phyloP scores from a whole-genome alignment of 164 flowering plant species.

The Nelumbo lutea region DNA sequence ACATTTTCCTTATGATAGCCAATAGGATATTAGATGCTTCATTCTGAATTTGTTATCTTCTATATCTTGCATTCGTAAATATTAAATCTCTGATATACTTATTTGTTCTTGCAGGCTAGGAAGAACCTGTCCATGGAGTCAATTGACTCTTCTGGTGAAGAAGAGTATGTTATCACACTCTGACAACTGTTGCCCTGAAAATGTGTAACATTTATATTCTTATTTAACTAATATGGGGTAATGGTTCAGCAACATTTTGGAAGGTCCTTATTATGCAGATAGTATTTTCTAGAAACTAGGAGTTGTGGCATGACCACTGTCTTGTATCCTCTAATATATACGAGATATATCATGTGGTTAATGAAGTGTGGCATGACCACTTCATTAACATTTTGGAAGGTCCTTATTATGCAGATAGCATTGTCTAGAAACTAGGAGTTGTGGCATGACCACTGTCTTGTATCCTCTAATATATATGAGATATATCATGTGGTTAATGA shows the following conservation, averaged over 20 bases:
- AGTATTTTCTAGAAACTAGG: neutral
- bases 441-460: neutral
- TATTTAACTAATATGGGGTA: neutral
- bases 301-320: neutral
- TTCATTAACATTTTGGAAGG: neutral
- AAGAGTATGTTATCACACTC: slow-evolving; percentile 64
- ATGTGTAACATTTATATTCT: neutral
- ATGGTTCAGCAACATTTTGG: too few species aligned
- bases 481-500: too few species aligned
- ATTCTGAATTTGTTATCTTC: neutral
- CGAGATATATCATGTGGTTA: too few species aligned
- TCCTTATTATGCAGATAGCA: neutral
- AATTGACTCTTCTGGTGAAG: slow-evolving; percentile 92
- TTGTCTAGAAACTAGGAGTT: neutral
- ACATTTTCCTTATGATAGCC: too few species aligned
- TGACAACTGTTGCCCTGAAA: too few species aligned
- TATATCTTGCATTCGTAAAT: neutral
- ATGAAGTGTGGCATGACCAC: too few species aligned
- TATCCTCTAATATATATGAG: neutral
- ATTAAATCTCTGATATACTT: slow-evolving; percentile 5
- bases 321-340: neutral
- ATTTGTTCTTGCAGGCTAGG: slow-evolving; percentile 45
- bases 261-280: neutral
- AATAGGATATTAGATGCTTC: neutral
- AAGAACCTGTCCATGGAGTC: slow-evolving; percentile 82